Conservation (phyloP, 2,329 filamentous ascomycete genomes). For the Arthrinium phaeospermum region DNA sequence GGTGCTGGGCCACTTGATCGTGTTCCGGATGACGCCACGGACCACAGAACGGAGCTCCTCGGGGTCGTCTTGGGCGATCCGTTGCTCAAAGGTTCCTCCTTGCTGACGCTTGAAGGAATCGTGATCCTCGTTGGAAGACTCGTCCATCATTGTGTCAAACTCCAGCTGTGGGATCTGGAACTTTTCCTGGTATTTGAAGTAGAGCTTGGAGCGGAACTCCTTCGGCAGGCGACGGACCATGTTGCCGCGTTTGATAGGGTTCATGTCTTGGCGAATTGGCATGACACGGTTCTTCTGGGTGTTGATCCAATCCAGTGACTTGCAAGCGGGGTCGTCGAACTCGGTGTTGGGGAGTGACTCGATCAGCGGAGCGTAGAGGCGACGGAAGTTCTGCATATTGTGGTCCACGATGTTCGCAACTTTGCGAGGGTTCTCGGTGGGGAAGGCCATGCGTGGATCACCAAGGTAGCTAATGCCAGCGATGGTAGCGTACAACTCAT, state of each 20-base stretch:
- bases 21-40: constrained; percentile 79
- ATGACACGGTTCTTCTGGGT: constrained; percentile 66
- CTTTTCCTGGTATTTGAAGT: constrained; percentile 93
- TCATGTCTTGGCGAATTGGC: constrained; percentile 85
- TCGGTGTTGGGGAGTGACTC: constrained; percentile 87
- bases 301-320: constrained; percentile 65
- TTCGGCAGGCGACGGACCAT: constrained; percentile 93
- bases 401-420: constrained; percentile 92
- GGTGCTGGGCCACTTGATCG: constrained; percentile 90
- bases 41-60: constrained; percentile 74
- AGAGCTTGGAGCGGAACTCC: constrained; percentile 85
- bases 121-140: constrained; percentile 73
- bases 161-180: constrained; percentile 84
- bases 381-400: constrained; percentile 89
- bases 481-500: constrained; percentile 87
- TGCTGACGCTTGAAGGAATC: constrained; percentile 73
- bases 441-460: constrained; percentile 92
- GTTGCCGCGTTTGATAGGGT: constrained; percentile 86
- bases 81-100: constrained; percentile 83
- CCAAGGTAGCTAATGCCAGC: constrained; percentile 92
- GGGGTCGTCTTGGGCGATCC: constrained; percentile 75
- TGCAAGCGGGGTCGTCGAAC: constrained; percentile 71
- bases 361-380: constrained; percentile 88
- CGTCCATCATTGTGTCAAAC: constrained; percentile 83
- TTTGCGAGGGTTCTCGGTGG: constrained; percentile 90